A percentile compares a stretch with the other conserved stretches of the same genome.
These are phyloP conservation scores for Vigna reflexopilosa DNA, from an alignment of 306 rosid genomes.

Conservation along the genomic window DNA sequence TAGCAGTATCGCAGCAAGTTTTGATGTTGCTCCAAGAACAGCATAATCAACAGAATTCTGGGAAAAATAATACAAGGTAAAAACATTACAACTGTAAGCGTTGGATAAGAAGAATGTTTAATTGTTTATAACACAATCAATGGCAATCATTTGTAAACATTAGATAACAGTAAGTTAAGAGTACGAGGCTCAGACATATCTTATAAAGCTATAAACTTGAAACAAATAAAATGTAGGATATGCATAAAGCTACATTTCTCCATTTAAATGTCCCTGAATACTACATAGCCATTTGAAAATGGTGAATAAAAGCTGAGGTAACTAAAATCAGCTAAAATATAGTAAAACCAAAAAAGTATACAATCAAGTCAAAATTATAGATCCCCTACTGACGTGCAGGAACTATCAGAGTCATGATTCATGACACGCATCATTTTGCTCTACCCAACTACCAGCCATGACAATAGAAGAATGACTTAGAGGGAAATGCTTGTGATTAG, in stretches of 20 bases:
- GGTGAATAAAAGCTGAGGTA: constrained; percentile 26
- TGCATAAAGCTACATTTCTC: constrained; percentile 32
- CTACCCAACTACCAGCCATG: constrained; percentile 3
- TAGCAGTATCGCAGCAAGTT: constrained; percentile 70
- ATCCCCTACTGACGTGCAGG: constrained; percentile 30
- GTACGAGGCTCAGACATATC: neutral
- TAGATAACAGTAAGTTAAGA: constrained; percentile 21
- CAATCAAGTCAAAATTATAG: constrained; percentile 28
- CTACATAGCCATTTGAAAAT: constrained; percentile 22
- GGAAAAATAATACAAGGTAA: constrained; percentile 16
- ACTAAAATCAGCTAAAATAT: constrained; percentile 25
- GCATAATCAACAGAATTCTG: constrained; percentile 92
- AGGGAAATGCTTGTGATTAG: constrained; percentile 29
- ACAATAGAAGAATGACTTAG: constrained; percentile 24
- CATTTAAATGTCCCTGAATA: constrained; percentile 32
- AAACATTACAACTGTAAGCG: neutral
- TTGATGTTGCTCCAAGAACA: constrained; percentile 74
- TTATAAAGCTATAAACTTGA: constrained; percentile 19
- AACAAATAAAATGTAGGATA: constrained; percentile 28
- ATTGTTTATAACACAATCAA: constrained; percentile 22
- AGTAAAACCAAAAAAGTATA: neutral
- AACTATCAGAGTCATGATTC: constrained; percentile 33
- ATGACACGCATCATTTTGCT: constrained; percentile 7
- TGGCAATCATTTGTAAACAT: constrained; percentile 16
- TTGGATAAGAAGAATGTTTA: constrained; percentile 15